These are phyloP conservation scores for Pyrenophora seminiperda DNA, from an alignment of 2,329 filamentous ascomycete species.

Conservation along the genomic window DNA sequence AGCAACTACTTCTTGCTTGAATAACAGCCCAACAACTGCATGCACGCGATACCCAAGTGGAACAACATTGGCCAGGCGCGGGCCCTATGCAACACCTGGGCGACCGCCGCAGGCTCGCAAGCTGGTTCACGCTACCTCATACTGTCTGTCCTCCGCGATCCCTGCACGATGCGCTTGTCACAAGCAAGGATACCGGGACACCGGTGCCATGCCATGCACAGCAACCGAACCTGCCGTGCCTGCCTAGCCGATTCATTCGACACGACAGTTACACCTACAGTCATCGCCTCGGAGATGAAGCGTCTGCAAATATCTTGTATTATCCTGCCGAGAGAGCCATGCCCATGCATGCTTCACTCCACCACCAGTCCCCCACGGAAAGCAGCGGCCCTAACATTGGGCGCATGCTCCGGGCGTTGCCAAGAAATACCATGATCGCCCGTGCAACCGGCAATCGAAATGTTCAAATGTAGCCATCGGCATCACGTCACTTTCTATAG, in stretches of 20 bases:
- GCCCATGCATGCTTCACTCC: background rate
- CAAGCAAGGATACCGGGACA: conserved; percentile 3
- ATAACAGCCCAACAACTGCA: background rate
- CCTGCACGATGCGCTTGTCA: conserved; percentile 2
- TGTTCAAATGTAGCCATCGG: conserved; percentile 1
- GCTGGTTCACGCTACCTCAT: conserved; percentile 8
- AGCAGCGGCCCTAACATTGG: background rate
- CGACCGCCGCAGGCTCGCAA: conserved; percentile 2
- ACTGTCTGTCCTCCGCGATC: background rate
- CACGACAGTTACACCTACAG: no score
- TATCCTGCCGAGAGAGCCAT: no score
- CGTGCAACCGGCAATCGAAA: conserved; percentile 3
- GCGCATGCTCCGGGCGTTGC: background rate
- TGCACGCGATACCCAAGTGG: conserved; percentile 6
- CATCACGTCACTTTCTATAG: background rate
- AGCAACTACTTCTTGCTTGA: conserved; percentile 7
- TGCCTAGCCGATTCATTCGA: no score
- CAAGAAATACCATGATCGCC: background rate
- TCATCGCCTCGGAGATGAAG: no score
- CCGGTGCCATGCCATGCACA: background rate
- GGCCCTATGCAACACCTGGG: background rate
- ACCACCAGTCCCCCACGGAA: background rate
- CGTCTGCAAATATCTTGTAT: no score
- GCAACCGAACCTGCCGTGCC: background rate
- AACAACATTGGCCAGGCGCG: conserved; percentile 14